Evolutionary conservation across 148 eudicot species (phyloP).

Genomic region (Cornus florida): DNA sequence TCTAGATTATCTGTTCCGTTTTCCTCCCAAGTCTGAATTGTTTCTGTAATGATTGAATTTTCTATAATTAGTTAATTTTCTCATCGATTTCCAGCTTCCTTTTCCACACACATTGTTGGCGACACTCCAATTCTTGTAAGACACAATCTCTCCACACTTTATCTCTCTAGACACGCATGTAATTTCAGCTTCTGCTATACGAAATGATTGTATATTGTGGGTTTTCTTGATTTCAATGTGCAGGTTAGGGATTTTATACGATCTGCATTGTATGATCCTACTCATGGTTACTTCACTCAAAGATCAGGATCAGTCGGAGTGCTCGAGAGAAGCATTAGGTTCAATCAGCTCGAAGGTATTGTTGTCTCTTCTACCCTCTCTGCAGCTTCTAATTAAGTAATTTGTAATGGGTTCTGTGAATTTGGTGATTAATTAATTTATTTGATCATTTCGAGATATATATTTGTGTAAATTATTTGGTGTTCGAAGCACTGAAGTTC

Average conservation of each 20-base stretch:
- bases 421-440: background rate
- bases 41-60: background rate
- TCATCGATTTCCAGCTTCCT: constrained; percentile 26
- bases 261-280: constrained; percentile 76
- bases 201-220: background rate
- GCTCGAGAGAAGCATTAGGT: constrained; percentile 68
- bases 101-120: constrained; percentile 48
- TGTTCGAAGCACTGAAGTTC: no score
- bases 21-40: background rate
- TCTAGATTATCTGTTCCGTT: background rate
- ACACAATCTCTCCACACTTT: background rate
- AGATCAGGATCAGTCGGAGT: constrained; percentile 84
- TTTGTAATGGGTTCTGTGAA: background rate
- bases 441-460: background rate
- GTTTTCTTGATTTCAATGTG: background rate
- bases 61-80: constrained; percentile 7
- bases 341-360: constrained; percentile 77
- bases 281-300: constrained; percentile 80
- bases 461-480: background rate
- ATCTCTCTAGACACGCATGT: background rate
- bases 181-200: background rate
- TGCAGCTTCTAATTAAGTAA: background rate
- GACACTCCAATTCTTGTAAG: constrained; percentile 56
- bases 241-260: constrained; percentile 93
- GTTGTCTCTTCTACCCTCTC: background rate